Conservation (phyloP, 176 grass and related monocot genomes). For the Elymus sibiricus region DNA sequence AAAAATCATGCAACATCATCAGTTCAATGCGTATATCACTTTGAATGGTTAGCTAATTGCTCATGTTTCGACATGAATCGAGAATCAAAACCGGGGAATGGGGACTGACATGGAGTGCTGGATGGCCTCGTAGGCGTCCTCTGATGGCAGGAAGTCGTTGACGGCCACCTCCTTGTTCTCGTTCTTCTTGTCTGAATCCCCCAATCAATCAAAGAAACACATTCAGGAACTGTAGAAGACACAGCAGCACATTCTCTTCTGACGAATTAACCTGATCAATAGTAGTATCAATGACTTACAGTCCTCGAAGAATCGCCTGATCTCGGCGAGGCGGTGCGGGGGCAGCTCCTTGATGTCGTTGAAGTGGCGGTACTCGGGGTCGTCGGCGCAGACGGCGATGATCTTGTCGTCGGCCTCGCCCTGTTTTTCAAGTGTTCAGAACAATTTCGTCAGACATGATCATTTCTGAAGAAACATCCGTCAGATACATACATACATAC, state of each 20-base stretch:
- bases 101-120: not conserved
- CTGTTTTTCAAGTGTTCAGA: not conserved
- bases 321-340: not conserved
- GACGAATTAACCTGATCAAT: too few relatives aligned
- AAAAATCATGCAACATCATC: not conserved
- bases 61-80: not conserved
- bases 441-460: not conserved
- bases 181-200: conserved; percentile 1
- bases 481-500: too few relatives aligned
- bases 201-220: not conserved
- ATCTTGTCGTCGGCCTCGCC: conserved; percentile 10
- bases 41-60: not conserved
- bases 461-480: not conserved
- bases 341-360: conserved; percentile 5
- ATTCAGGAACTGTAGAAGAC: not conserved
- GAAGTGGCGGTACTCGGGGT: conserved; percentile 12
- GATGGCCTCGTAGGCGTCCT: not conserved
- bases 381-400: conserved; percentile 9
- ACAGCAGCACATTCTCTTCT: too few relatives aligned
- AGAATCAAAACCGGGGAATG: not conserved
- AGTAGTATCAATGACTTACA: not conserved
- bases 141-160: not conserved
- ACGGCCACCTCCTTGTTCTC: conserved; percentile 14
- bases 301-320: not conserved
- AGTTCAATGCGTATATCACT: not conserved